A percentile compares a stretch with the other conserved stretches of the same genome.
Conservation (phyloP, 2,329 filamentous ascomycete genomes). For the Xylariaceae sp. region DNA sequence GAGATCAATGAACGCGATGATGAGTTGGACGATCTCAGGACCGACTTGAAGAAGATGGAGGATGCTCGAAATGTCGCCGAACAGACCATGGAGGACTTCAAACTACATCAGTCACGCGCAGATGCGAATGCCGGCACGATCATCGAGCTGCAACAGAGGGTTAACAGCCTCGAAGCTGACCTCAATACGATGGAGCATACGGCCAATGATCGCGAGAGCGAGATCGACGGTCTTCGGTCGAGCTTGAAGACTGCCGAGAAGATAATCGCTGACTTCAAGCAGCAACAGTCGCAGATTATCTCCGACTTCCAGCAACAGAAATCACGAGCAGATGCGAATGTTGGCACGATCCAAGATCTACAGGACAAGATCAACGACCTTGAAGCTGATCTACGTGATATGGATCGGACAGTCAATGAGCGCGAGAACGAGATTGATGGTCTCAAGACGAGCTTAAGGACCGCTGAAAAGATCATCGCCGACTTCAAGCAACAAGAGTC, state of each 20-base stretch:
- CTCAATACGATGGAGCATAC: neutral
- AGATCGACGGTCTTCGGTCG: neutral
- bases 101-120: slow-evolving; percentile 41
- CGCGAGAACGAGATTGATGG: neutral
- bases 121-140: slow-evolving; percentile 42
- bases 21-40: slow-evolving; percentile 55
- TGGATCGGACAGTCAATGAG: neutral
- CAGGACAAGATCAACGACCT: neutral
- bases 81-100: slow-evolving; percentile 47
- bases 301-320: neutral
- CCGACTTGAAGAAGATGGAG: slow-evolving; percentile 43
- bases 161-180: neutral
- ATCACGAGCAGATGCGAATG: neutral
- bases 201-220: neutral
- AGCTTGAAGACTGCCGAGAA: neutral
- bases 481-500: slow-evolving; percentile 52
- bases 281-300: neutral
- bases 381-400: neutral
- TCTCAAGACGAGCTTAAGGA: neutral
- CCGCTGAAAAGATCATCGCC: slow-evolving; percentile 42
- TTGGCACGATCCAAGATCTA: neutral
- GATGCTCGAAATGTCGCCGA: slow-evolving; percentile 55
- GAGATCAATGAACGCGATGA: slow-evolving; percentile 69
- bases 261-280: neutral
- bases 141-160: slow-evolving; percentile 49